Evolutionary conservation across 2,329 filamentous ascomycete genomes (phyloP), one percentile per base, ranked within the genome.

Genomic region (Dactylellina drechsleri): DNA sequence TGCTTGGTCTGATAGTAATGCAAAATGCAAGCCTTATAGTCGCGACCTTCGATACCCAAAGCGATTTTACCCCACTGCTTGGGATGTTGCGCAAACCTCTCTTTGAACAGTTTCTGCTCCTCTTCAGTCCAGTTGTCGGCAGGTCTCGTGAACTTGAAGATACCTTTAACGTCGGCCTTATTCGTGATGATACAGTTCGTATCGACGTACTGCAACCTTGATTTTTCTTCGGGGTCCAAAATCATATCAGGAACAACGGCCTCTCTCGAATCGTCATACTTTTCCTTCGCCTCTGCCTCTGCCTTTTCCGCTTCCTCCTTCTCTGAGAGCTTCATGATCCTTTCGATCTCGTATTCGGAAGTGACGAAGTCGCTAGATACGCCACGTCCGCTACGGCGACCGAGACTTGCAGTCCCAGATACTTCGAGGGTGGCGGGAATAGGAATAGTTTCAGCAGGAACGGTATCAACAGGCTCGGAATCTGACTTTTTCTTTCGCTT

Each of bases 1-100:
- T 90, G 90, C 83, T 88, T 95, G 80, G 90, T 91, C 76, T 91
- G 85, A 81, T 95, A 95, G 82, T 95, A 95, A 81, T 93, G 92
- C 80, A 92, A 90, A 78, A 95, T 95, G 81, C 90, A 92, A 54
- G 91, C 87, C 77, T 90, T 90, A 81, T 92, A 93, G 79, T 91
- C 89, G 23, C 91, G 88, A 31, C 86, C 85, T 12, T 77, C 70
- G 4, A 94, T 83, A 23, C 85, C 85, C 71, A 90, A 88, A 4
- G 91, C 90, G 70, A 95, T 89, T 78, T 88, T 89, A 67, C 91
- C 90, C 91, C 91, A 95, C 79, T 93, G 91, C 84, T 95, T 95
- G 0, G 91, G 90, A 70, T 87, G 87, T 76, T 92, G 90, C 59
- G 91, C 85, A 79, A 92, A 94, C 10, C 88, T 86, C 78, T 90